Percentiles rank a stretch among this genome's conserved stretches.
These are phyloP conservation scores for Cyclotella distinguenda DNA, from an alignment of 108 stramenopile genomes.

Conservation along the genomic window DNA sequence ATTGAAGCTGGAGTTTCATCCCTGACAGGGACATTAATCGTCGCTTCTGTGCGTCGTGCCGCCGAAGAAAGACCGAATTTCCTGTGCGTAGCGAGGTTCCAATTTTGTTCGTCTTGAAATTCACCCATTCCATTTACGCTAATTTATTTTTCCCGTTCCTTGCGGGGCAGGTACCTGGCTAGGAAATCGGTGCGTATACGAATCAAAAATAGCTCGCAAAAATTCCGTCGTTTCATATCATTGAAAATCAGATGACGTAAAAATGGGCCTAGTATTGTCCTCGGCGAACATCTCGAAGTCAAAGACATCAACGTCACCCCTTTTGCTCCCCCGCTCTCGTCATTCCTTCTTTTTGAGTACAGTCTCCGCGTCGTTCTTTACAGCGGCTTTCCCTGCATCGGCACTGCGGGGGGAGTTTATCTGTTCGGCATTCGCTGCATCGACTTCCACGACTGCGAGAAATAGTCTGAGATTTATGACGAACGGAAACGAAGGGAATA, in stretches of 20 bases:
- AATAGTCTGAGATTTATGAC: too few species aligned
- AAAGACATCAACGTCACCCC: background rate
- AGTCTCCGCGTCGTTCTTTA: slow-evolving; percentile 11
- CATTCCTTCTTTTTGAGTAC: slow-evolving; percentile 16
- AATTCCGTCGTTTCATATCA: background rate
- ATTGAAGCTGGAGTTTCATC: too few species aligned
- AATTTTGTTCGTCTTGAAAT: too few species aligned
- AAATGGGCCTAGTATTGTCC: slow-evolving; percentile 6
- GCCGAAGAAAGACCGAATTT: too few species aligned
- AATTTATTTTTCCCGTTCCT: too few species aligned
- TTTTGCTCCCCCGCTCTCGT: background rate
- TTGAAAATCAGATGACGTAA: background rate
- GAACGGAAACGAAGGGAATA: background rate
- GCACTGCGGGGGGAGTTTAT: slow-evolving; percentile 3
- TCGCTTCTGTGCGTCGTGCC: too few species aligned
- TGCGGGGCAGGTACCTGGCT: too few species aligned
- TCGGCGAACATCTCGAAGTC: too few species aligned
- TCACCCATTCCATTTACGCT: background rate
- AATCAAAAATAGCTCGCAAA: background rate
- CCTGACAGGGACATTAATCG: too few species aligned
- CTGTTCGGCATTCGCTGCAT: slow-evolving; percentile 30
- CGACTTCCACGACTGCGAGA: background rate
- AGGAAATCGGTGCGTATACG: background rate
- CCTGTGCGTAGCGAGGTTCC: too few species aligned
- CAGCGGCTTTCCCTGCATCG: slow-evolving; percentile 8